Evolutionary conservation across 1,139 yeast species (phyloP).

Genomic region (Protomyces inouyei): DNA sequence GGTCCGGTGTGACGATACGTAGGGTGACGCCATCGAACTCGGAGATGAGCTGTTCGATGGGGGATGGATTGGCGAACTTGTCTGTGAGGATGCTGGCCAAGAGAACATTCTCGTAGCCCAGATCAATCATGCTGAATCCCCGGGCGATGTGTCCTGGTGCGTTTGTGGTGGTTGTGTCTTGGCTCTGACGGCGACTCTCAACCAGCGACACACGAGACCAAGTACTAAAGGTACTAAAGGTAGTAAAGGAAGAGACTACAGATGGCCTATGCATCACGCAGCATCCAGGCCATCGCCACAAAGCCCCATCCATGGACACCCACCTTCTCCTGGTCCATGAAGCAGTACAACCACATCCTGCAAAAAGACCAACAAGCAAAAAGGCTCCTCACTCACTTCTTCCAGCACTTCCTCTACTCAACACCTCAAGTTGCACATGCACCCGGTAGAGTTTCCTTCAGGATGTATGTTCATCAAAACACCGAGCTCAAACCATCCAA

Average conservation of each 20-base stretch:
- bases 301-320: slow-evolving; percentile 25
- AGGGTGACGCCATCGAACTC: slow-evolving; percentile 95
- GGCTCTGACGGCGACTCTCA: too few relatives aligned
- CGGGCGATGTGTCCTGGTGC: neutral
- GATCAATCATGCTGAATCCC: slow-evolving; percentile 12
- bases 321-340: slow-evolving; percentile 15
- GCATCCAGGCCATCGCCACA: slow-evolving; percentile 23
- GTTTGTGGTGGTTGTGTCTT: neutral
- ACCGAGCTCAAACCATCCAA: slow-evolving; percentile 11
- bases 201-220: too few relatives aligned
- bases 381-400: slow-evolving; percentile 15
- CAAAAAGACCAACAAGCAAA: slow-evolving; percentile 25
- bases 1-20: slow-evolving; percentile 79
- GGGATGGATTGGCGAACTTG: slow-evolving; percentile 40
- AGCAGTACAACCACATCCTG: slow-evolving; percentile 10
- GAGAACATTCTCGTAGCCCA: slow-evolving; percentile 24
- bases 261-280: slow-evolving; percentile 18
- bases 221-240: too few relatives aligned
- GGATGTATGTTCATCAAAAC: slow-evolving; percentile 17
- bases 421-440: slow-evolving; percentile 24
- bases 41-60: slow-evolving; percentile 83
- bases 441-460: slow-evolving; percentile 15
- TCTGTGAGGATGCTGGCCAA: slow-evolving; percentile 17
- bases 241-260: too few relatives aligned
- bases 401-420: slow-evolving; percentile 22